Evolutionary conservation across 164 flowering plant genomes (phyloP).

Genomic region (Chimonanthus salicifolius): DNA sequence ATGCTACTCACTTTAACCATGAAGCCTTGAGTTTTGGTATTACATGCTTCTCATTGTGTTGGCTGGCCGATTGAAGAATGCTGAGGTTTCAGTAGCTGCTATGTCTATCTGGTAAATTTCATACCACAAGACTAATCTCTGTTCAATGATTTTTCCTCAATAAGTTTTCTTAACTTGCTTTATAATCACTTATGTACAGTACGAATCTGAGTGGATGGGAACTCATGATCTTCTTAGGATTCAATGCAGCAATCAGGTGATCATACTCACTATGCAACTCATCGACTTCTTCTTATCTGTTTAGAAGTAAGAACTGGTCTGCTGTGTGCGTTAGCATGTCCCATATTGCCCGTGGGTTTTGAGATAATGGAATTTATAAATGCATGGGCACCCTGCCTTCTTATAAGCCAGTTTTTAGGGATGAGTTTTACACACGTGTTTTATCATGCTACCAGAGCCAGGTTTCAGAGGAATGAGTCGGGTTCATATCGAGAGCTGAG

Average conservation of each 20-base stretch:
- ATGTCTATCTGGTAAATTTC: constrained; percentile 14
- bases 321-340: not conserved
- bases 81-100: constrained; percentile 12
- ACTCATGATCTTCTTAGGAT: constrained; percentile 32
- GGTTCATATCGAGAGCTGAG: not conserved
- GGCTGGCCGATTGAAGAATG: constrained; percentile 9
- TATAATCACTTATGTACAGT: constrained; percentile 20
- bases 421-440: too few relatives aligned
- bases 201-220: constrained; percentile 35
- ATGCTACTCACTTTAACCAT: not conserved
- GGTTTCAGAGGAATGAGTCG: too few relatives aligned
- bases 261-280: not conserved
- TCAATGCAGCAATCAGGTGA: constrained; percentile 45
- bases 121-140: too few relatives aligned
- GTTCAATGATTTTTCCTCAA: not conserved
- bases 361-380: too few relatives aligned
- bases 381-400: too few relatives aligned
- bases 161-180: too few relatives aligned
- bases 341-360: too few relatives aligned
- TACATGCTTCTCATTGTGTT: constrained; percentile 5
- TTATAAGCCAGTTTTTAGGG: too few relatives aligned
- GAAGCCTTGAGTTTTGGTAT: constrained; percentile 14
- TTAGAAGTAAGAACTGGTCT: not conserved
- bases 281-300: not conserved
- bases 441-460: too few relatives aligned